Conservation (phyloP, 2,329 filamentous ascomycete species). For the Canariomyces notabilis region DNA sequence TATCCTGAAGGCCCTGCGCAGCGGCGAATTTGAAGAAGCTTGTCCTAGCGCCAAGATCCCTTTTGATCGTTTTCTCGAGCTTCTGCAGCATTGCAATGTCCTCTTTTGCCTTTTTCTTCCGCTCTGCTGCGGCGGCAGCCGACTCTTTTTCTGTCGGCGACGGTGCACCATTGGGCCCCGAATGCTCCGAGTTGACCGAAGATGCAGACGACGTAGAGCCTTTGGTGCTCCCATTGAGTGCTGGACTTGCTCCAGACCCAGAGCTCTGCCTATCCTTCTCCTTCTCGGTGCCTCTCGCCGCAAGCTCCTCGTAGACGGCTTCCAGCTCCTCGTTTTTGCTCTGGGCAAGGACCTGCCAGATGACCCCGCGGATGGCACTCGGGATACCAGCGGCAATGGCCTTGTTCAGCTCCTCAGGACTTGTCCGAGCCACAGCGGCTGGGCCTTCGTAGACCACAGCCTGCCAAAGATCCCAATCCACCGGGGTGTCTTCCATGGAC, state of each 20-base stretch:
- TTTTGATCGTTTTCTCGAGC: slow-evolving; percentile 85
- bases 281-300: slow-evolving; percentile 74
- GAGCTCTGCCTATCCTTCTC: slow-evolving; percentile 60
- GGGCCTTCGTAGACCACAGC: slow-evolving; percentile 92
- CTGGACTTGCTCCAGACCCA: slow-evolving; percentile 45
- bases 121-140: slow-evolving; percentile 58
- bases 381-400: slow-evolving; percentile 93
- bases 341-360: slow-evolving; percentile 95
- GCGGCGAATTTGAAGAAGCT: slow-evolving; percentile 96
- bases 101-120: slow-evolving; percentile 73
- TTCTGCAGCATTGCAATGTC: slow-evolving; percentile 69
- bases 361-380: slow-evolving; percentile 90
- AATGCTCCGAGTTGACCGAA: slow-evolving; percentile 74
- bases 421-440: slow-evolving; percentile 79
- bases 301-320: slow-evolving; percentile 75
- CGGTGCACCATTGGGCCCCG: slow-evolving; percentile 55
- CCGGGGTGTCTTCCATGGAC: slow-evolving; percentile 63
- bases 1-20: slow-evolving; percentile 85
- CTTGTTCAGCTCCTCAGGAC: slow-evolving; percentile 80
- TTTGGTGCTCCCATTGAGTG: slow-evolving; percentile 54
- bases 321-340: slow-evolving; percentile 93
- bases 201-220: slow-evolving; percentile 76
- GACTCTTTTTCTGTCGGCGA: slow-evolving; percentile 55
- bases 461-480: slow-evolving; percentile 99
- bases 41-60: slow-evolving; percentile 85